Percentiles rank a stretch among this genome's conserved stretches.
phyloP scores from a whole-genome alignment of 257 asterid genomes.

The Euphrasia confusa region DNA sequence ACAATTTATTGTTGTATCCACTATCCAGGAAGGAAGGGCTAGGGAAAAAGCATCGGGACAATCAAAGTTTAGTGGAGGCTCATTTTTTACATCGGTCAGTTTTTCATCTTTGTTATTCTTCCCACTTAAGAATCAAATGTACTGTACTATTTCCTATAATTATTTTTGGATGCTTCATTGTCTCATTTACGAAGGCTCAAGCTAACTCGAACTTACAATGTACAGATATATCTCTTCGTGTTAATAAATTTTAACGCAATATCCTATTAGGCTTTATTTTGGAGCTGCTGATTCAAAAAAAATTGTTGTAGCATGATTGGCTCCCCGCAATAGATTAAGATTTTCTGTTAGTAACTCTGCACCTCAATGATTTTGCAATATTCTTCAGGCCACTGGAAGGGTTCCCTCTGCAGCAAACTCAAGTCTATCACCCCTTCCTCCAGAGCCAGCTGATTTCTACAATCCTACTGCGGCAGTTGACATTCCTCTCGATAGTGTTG shows the following conservation, averaged over 20 bases:
- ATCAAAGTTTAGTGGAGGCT: slow-evolving; percentile 63
- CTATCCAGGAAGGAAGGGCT: slow-evolving; percentile 32
- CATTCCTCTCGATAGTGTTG: slow-evolving; percentile 74
- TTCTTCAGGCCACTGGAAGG: slow-evolving; percentile 45
- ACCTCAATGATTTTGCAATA: neutral
- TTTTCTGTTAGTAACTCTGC: neutral
- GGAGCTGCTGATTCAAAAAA: no score
- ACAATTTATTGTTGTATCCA: slow-evolving; percentile 13
- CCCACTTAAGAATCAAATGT: slow-evolving; percentile 16
- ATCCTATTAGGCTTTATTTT: neutral
- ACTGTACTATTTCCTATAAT: no score
- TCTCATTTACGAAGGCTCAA: neutral
- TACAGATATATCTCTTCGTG: no score
- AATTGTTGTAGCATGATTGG: neutral
- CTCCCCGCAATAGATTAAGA: neutral
- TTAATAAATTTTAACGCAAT: no score
- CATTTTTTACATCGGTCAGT: slow-evolving; percentile 64
- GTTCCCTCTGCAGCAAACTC: slow-evolving; percentile 84
- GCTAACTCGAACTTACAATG: neutral
- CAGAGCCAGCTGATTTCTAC: slow-evolving; percentile 93
- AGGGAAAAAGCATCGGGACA: slow-evolving; percentile 37
- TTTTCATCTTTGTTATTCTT: slow-evolving; percentile 19
- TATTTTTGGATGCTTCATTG: neutral
- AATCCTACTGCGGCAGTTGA: slow-evolving; percentile 76
- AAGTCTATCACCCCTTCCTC: slow-evolving; percentile 91